A percentile compares a stretch with the other conserved stretches of the same genome.
These are phyloP conservation scores for Xylaria sp. DNA, from an alignment of 2,329 filamentous ascomycete species.

Conservation along the genomic window DNA sequence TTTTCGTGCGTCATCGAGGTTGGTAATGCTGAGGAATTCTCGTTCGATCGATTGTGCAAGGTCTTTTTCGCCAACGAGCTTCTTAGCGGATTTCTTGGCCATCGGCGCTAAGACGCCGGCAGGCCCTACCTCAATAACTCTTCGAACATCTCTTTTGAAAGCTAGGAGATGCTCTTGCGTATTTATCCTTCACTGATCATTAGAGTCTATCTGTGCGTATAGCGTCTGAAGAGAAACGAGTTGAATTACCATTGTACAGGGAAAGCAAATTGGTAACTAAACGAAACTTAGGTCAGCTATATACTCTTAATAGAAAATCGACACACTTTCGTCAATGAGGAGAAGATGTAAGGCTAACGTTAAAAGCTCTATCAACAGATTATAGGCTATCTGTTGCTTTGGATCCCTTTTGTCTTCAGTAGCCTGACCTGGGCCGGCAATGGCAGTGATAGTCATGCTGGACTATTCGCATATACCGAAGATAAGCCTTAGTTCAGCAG, in stretches of 20 bases:
- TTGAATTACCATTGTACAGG: slow-evolving; percentile 35
- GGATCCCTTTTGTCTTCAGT: slow-evolving; percentile 15
- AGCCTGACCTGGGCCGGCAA: neutral
- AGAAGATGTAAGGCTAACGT: slow-evolving; percentile 17
- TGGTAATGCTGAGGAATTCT: slow-evolving; percentile 30
- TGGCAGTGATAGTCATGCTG: slow-evolving; percentile 22
- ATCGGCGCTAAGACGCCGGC: slow-evolving; percentile 31
- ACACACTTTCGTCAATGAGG: neutral
- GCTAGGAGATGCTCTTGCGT: slow-evolving; percentile 32
- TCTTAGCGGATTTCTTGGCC: slow-evolving; percentile 35
- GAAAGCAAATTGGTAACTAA: slow-evolving; percentile 35
- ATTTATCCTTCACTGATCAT: slow-evolving; percentile 27
- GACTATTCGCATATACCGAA: slow-evolving; percentile 2
- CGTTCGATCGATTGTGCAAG: slow-evolving; percentile 24
- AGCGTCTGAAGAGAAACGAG: neutral
- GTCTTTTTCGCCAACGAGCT: slow-evolving; percentile 28
- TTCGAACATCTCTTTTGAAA: slow-evolving; percentile 26
- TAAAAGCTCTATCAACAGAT: slow-evolving; percentile 36
- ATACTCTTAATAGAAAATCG: neutral
- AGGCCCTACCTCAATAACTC: slow-evolving; percentile 36
- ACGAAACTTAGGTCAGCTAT: neutral
- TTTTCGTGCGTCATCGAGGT: slow-evolving; percentile 28
- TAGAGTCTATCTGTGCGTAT: neutral
- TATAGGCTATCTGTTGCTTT: slow-evolving; percentile 33
- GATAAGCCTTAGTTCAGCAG: neutral